Evolutionary conservation across 192 early-diverging fungal species (phyloP).

Genomic region (Ramicandelaber brevisporus): DNA sequence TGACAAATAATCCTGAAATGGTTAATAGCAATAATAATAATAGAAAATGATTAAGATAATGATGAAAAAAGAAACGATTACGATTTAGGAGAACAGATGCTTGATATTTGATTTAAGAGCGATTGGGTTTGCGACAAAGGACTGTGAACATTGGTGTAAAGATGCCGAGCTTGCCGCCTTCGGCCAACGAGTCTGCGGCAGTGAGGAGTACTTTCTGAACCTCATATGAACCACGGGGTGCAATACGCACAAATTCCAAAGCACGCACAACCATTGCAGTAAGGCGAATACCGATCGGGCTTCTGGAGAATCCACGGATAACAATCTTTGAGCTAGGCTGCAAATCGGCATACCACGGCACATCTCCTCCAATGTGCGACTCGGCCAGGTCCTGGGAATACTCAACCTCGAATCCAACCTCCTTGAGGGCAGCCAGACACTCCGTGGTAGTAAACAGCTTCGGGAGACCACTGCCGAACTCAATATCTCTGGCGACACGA

Average conservation of each 20-base stretch:
- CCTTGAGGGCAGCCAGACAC: conserved; percentile 51
- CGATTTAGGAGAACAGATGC: too few species aligned
- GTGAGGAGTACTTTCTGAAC: conserved; percentile 57
- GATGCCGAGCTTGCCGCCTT: conserved; percentile 47
- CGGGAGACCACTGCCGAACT: conserved; percentile 77
- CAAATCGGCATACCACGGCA: conserved; percentile 67
- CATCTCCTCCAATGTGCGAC: conserved; percentile 25
- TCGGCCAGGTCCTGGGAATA: conserved; percentile 33
- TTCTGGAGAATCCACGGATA: conserved; percentile 19
- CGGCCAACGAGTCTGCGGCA: conserved; percentile 59
- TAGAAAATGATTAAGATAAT: too few species aligned
- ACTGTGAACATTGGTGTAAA: conserved; percentile 94
- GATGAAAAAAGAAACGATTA: too few species aligned
- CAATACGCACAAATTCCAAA: conserved; percentile 60
- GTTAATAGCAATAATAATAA: conserved; percentile 1
- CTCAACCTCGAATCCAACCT: conserved; percentile 66
- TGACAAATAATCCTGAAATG: conserved; percentile 1
- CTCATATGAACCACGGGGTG: conserved; percentile 64
- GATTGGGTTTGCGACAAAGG: conserved; percentile 46
- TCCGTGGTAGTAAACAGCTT: conserved; percentile 52
- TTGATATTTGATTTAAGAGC: too few species aligned
- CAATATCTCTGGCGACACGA: conserved; percentile 54
- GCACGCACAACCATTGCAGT: conserved; percentile 51
- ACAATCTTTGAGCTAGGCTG: too few species aligned
- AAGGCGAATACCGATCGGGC: conserved; percentile 31